Evolutionary conservation across 306 rosid genomes (phyloP), one percentile per base, ranked within the genome.

Genomic region (Vigna radiata): DNA sequence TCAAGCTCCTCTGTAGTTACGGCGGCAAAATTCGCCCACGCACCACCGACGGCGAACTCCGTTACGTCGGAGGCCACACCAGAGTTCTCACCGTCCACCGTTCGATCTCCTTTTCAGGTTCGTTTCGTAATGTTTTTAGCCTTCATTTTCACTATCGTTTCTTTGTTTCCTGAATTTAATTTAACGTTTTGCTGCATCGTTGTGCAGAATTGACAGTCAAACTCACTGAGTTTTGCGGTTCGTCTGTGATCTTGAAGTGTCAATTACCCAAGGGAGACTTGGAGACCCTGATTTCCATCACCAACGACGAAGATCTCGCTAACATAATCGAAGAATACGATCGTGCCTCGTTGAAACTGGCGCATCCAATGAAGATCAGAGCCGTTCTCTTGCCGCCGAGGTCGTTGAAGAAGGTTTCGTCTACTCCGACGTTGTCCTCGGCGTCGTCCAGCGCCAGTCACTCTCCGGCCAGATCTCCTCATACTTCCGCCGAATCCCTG

Each of bases 21-120:
- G 90, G 89, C 77, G 99, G 99, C 53, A 95, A 86, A 72, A 95
- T 95, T 59, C 88, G 76, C 19, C 99, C 88, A 2, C 93, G 98
- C 5, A 67, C 85, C 37, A 81, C 88, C 19, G 99, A 91, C 44
- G 97, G 96, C 27, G 41, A 73, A 19, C 96, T 96, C 82, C 99
- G 99, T 7, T 96, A 92, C 85, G 88, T 84, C 50, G 97, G 98
- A 53, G 98, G 98, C 29, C 85, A 85, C 76, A 96, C 95, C 5
- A 87, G 98, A 70, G 98, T 96, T 1, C 90, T 96, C 55, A 23
- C 97, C 73, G 94, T 96, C 49, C 87, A 88, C 65, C 88, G 86
- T 14, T 85, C 91, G 8, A 43, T 92, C 44, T 82, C 96, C 0
- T 89, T 64, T 29, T 60, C 91, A 7, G 99, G 99, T 94, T 69